These are phyloP conservation scores for Saururus chinensis DNA, from an alignment of 164 flowering plant genomes.

Conservation along the genomic window DNA sequence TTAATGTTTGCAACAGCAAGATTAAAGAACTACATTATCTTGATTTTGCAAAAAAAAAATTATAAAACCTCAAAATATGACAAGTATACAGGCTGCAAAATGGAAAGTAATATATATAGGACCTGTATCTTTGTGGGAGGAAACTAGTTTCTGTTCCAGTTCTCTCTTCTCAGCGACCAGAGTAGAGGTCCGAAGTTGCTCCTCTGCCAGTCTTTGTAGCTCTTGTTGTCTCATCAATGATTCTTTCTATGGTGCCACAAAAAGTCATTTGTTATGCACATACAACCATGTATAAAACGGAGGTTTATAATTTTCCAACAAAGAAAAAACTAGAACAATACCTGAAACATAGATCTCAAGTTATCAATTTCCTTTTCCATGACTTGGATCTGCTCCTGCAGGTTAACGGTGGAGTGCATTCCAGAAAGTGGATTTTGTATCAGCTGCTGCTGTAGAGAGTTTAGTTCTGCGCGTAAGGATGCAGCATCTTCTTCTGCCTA, in stretches of 20 bases:
- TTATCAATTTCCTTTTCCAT: constrained; percentile 64
- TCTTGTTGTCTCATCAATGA: constrained; percentile 64
- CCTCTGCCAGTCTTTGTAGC: constrained; percentile 47
- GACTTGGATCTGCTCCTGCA: constrained; percentile 47
- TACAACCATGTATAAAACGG: background rate
- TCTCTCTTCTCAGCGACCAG: constrained; percentile 60
- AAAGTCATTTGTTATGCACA: background rate
- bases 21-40: too few relatives aligned
- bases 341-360: constrained; percentile 68
- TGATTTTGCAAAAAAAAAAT: too few relatives aligned
- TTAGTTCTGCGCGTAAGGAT: constrained; percentile 77
- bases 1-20: too few relatives aligned
- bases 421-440: constrained; percentile 33
- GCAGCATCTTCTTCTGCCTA: constrained; percentile 98
- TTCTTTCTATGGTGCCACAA: constrained; percentile 35
- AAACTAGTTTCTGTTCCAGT: constrained; percentile 50
- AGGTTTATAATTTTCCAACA: background rate
- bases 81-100: too few relatives aligned
- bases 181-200: constrained; percentile 42
- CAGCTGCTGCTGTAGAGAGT: constrained; percentile 70
- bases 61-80: too few relatives aligned
- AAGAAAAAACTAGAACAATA: constrained; percentile 6
- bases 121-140: too few relatives aligned
- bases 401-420: constrained; percentile 30
- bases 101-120: too few relatives aligned